These are phyloP conservation scores for Phytophthora citrophthora DNA, from an alignment of 352 stramenopile species.

Conservation along the genomic window DNA sequence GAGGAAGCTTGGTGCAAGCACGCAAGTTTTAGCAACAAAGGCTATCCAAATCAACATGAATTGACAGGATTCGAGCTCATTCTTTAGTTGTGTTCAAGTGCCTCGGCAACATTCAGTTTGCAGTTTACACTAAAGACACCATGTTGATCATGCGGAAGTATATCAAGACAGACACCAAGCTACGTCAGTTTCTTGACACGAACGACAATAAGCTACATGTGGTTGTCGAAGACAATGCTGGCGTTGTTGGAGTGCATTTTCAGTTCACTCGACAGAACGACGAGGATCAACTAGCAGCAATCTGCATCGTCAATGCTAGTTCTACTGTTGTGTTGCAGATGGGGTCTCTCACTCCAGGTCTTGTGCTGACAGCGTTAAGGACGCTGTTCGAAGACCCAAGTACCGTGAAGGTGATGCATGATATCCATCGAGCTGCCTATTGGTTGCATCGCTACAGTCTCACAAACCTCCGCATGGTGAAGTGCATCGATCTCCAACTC, in stretches of 20 bases:
- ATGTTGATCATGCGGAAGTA: background rate
- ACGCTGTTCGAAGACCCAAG: constrained; percentile 12
- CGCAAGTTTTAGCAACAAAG: too few relatives aligned
- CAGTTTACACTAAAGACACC: too few relatives aligned
- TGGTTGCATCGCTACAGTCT: constrained; percentile 1
- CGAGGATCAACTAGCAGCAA: constrained; percentile 2
- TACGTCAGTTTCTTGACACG: background rate
- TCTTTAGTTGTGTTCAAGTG: too few relatives aligned
- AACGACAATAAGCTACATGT: constrained; percentile 1
- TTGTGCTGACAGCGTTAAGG: constrained; percentile 1
- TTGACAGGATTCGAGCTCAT: too few relatives aligned
- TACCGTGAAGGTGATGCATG: constrained; percentile 24
- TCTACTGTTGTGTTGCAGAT: constrained; percentile 13
- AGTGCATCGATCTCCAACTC: constrained; percentile 34
- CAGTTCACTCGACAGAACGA: constrained; percentile 4
- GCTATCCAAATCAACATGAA: too few relatives aligned
- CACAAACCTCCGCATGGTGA: background rate
- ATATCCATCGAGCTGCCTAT: constrained; percentile 11
- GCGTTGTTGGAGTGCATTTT: constrained; percentile 11
- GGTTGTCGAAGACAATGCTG: background rate
- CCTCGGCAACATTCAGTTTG: too few relatives aligned
- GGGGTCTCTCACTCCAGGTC: background rate
- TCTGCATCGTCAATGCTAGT: background rate
- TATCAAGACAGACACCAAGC: background rate
- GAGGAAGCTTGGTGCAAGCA: too few relatives aligned